Percentiles rank a stretch among this genome's conserved stretches.
phyloP scores from a whole-genome alignment of 441 rosid species.

The Brassica balearica region DNA sequence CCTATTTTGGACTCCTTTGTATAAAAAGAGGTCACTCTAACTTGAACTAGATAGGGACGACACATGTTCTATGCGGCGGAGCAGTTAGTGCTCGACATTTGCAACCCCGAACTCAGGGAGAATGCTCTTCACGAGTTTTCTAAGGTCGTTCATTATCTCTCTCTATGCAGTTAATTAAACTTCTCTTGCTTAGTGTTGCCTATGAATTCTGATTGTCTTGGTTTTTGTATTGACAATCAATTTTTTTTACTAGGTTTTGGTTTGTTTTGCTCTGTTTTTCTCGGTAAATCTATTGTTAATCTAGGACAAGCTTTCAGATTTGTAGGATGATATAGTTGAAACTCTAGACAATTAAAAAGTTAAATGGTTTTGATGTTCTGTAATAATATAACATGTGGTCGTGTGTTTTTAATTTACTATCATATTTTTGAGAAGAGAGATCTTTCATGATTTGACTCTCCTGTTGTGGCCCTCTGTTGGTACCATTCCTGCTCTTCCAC shows the following conservation, averaged over 20 bases:
- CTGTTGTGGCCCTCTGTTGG: constrained; percentile 82
- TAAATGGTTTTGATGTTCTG: neutral
- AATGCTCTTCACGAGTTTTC: constrained; percentile 52
- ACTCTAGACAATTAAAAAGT: neutral
- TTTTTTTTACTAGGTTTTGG: neutral
- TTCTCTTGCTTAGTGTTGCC: neutral
- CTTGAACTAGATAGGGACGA: too few relatives aligned
- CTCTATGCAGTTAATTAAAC: constrained; percentile 42
- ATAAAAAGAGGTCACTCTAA: too few relatives aligned
- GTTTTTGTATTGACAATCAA: neutral
- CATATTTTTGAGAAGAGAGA: constrained; percentile 65
- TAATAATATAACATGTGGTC: neutral
- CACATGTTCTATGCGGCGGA: too few relatives aligned
- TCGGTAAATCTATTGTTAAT: neutral
- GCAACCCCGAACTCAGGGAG: too few relatives aligned
- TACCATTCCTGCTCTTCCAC: constrained; percentile 54
- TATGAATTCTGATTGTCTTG: constrained; percentile 9
- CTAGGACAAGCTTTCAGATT: constrained; percentile 2
- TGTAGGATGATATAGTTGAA: neutral
- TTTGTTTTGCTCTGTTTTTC: neutral
- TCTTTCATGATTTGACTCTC: constrained; percentile 84
- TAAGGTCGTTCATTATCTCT: constrained; percentile 73
- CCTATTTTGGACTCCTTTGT: too few relatives aligned
- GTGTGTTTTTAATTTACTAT: constrained; percentile 26
- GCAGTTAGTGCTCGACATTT: too few relatives aligned